Base-by-base conservation (phyloP, 805 yeast species). In the Wickerhamiella nectarea region DNA sequence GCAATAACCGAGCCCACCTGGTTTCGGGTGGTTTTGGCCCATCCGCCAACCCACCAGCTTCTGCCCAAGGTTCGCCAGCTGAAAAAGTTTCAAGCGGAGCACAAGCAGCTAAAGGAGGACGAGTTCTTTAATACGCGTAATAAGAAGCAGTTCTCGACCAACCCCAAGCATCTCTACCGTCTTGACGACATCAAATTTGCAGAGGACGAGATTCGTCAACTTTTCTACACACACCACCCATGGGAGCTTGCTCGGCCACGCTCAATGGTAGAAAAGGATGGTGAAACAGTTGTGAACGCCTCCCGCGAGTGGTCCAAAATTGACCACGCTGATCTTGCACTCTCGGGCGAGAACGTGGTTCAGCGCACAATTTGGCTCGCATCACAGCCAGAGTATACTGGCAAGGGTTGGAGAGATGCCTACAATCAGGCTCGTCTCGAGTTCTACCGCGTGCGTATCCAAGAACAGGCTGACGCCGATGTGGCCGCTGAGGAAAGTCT, bases 201-300 rank as follows among this genome's bases (percentile, higher is more conserved):
- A 43, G 91, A 89, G 61, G 98, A 91, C 62, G 76, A 79, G 53
- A 63, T 91, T 52, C 75, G 98, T 65, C 69, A 73, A 38, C 67
- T 81, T 19, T 91, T 91, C 57, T 89, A 79, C 62, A 76, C 76
- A 47, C 95, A 87, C 59, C 98, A 91, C 63, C 98, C 98, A 6
- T 91, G 98, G 98, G 98, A 91, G 63, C 67, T 87, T 43, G 84
- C 97, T 1, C 74, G 94, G 52, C 95, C 97, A 11, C 83, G 82
- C 58, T 70, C 75, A 22, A 64, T 91, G 51, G 70, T 86, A 37
- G 98, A 91, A 61, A 81, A 76, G 54, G 69, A 70, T 29, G 83
- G 81, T 6, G 66, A 70, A 36, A 84, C 80, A 37, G 54, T 61
- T 34, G 33, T 11, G 14, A 24, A 22, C 9, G 47, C 53, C 2